Base-by-base conservation (phyloP, 106 monocot genomes). In the Dendrobium officinale region DNA sequence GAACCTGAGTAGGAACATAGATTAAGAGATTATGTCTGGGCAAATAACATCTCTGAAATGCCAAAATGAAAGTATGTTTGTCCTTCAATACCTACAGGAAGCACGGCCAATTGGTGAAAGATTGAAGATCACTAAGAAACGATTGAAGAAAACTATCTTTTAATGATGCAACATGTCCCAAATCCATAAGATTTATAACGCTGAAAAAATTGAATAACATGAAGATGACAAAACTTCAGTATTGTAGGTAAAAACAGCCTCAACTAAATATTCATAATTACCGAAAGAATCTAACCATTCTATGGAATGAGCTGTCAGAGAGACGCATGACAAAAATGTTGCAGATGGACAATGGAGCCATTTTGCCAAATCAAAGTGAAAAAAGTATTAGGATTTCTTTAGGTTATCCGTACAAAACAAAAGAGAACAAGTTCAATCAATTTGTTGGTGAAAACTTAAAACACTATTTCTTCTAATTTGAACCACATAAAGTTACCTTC, bases 401-500 rank as follows among this genome's bases (percentile, higher is more conserved):
- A 58, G 11, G 58, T 4, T 61, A 61, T 61, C 51, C 20, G n/a
- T 61, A 61, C 61, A 61, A 61, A 51, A 15, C 13, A 51, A 13
- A 51, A n/a, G 22, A 61, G n/a, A 22, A 51, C 3, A 51, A 22
- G 33, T 70, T 70, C 9, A 31, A 29, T 70, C 70, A 70, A 70
- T 10, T 16, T 70, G 15, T 29, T 29, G 31, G 31, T 61, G 10
- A 61, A 61, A 61, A 61, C 19, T 6, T 4, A 61, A 61, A 8
- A 22, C 19, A 22, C 20, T 31, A 29, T 68, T 42, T 73, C 16
- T 42, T 16, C 2, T 18, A 73, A 20, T 9, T 42, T 19, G 9
- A 42, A 29, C 42, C 41, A 7, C 20, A 75, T 75, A 1, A 24
- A 42, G 27, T 48, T 85, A 89, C 93, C 87, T 91, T 91, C 55